Percentiles rank a stretch among this genome's conserved stretches.
Evolutionary conservation across 768 basidiomycete species (phyloP).

Genomic region (Asterophora parasitica): DNA sequence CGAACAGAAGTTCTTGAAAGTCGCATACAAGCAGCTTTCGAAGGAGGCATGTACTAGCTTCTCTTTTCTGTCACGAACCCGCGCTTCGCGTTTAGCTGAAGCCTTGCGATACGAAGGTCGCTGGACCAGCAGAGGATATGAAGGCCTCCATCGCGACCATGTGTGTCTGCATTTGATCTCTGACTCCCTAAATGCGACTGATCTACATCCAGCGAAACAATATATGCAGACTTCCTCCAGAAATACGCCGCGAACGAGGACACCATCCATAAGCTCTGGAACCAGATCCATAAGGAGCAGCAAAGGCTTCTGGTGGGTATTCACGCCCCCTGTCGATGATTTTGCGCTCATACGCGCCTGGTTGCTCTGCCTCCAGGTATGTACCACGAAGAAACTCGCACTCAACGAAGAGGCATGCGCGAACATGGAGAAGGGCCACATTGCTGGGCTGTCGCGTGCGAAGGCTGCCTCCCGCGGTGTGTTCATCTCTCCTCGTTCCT

Average conservation of each 20-base stretch:
- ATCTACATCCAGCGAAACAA: conserved; percentile 13
- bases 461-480: conserved; percentile 17
- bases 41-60: conserved; percentile 11
- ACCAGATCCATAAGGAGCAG: conserved; percentile 19
- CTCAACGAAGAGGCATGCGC: conserved; percentile 10
- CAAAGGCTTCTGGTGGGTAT: conserved; percentile 17
- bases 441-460: conserved; percentile 17
- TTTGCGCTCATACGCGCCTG: no score
- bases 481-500: neutral
- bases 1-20: conserved; percentile 16
- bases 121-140: conserved; percentile 13
- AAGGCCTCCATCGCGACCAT: conserved; percentile 9
- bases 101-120: conserved; percentile 5
- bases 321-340: neutral
- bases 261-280: conserved; percentile 19
- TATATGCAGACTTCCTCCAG: conserved; percentile 17
- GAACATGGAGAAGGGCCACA: conserved; percentile 14
- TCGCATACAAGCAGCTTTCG: conserved; percentile 18
- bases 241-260: conserved; percentile 24
- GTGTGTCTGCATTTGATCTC: conserved; percentile 7
- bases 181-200: neutral
- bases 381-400: conserved; percentile 4
- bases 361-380: conserved; percentile 8
- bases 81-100: neutral
- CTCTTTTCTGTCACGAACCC: neutral